Conservation (phyloP, 352 stramenopile species). For the Pythium dissotocum region DNA sequence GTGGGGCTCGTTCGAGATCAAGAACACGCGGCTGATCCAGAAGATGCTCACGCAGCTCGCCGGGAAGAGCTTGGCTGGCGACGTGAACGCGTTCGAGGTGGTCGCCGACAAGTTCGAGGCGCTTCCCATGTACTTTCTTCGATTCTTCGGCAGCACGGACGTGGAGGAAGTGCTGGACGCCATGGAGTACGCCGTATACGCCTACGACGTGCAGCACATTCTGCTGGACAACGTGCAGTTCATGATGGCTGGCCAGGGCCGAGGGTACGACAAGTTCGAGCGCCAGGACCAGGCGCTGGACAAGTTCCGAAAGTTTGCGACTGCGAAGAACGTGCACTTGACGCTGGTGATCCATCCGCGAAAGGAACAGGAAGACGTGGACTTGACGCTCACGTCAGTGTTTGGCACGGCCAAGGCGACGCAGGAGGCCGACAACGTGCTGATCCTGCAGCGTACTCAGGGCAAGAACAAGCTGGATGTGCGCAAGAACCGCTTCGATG, state of each 20-base stretch:
- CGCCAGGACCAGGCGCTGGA: constrained; percentile 94
- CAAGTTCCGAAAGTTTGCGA: constrained; percentile 96
- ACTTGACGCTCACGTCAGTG: constrained; percentile 94
- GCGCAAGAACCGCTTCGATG: constrained; percentile 96
- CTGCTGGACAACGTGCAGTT: constrained; percentile 99
- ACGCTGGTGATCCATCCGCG: constrained; percentile 98
- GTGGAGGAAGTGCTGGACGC: constrained; percentile 96
- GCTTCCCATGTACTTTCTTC: constrained; percentile 98
- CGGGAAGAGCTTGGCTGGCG: constrained; percentile 61
- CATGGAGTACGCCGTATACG: constrained; percentile 98
- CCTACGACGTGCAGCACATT: constrained; percentile 98
- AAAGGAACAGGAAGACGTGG: constrained; percentile 96
- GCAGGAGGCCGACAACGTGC: constrained; percentile 99
- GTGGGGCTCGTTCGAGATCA: constrained; percentile 99
- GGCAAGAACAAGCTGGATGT: constrained; percentile 95
- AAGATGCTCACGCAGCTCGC: constrained; percentile 98
- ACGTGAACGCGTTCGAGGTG: constrained; percentile 77
- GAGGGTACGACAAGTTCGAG: constrained; percentile 89
- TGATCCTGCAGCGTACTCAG: constrained; percentile 96
- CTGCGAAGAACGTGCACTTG: constrained; percentile 97
- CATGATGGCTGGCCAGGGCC: constrained; percentile 94
- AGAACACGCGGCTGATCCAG: constrained; percentile 96
- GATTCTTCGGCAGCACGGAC: constrained; percentile 97
- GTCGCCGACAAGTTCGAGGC: constrained; percentile 91
- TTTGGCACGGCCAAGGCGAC: constrained; percentile 99